These are phyloP conservation scores for Aspergillus sojae DNA, from an alignment of 2,329 filamentous ascomycete species.

Conservation along the genomic window DNA sequence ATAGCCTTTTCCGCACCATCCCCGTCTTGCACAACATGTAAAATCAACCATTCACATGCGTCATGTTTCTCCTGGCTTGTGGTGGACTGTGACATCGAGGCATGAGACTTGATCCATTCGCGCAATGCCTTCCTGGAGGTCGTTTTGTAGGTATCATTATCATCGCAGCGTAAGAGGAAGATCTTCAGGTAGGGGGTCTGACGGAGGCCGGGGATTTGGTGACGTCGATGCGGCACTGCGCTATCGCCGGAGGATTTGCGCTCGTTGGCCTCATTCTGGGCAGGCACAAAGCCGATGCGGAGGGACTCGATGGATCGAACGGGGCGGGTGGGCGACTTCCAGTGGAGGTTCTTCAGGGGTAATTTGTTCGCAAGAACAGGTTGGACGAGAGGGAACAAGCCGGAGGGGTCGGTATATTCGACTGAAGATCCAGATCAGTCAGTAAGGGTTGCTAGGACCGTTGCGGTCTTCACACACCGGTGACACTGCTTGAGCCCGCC, in stretches of 20 bases:
- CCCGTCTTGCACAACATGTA: conserved; percentile 90
- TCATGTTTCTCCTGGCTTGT: conserved; percentile 89
- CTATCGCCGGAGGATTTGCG: conserved; percentile 41
- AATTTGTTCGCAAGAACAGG: conserved; percentile 76
- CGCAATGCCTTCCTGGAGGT: conserved; percentile 75
- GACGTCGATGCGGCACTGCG: conserved; percentile 63
- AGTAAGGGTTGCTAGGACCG: background rate
- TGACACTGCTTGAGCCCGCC: conserved; percentile 72
- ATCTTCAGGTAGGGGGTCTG: conserved; percentile 94
- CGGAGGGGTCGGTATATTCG: conserved; percentile 93
- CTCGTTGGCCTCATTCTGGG: conserved; percentile 48
- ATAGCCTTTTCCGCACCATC: conserved; percentile 66
- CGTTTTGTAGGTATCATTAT: conserved; percentile 90
- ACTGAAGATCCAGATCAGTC: conserved; percentile 55
- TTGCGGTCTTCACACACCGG: conserved; percentile 54
- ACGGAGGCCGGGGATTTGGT: conserved; percentile 92
- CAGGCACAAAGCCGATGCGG: conserved; percentile 81
- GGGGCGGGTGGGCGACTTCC: conserved; percentile 92
- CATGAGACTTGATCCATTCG: conserved; percentile 86
- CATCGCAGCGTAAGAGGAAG: conserved; percentile 86
- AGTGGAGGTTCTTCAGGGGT: conserved; percentile 88
- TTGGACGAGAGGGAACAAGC: conserved; percentile 80
- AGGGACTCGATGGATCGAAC: conserved; percentile 91
- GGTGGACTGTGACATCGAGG: conserved; percentile 57
- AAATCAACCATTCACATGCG: conserved; percentile 91